Evolutionary conservation across 768 basidiomycete species (phyloP), one percentile per base, ranked within the genome.

Genomic region (Lactifluus rugatus): DNA sequence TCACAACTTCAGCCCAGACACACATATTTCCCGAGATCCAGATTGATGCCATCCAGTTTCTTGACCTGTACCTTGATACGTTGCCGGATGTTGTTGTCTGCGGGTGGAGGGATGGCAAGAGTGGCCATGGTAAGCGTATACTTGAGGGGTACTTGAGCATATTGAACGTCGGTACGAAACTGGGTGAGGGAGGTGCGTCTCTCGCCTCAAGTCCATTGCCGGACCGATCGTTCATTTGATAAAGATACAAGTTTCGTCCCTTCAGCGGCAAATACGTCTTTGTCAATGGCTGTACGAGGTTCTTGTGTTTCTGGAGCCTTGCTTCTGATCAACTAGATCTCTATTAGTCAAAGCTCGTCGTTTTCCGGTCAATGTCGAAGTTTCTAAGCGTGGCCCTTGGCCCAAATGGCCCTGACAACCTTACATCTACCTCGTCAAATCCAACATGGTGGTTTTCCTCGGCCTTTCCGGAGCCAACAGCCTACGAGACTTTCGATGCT

Each of bases 21-120:
- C 89, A 94, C 65, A 95, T 98, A 48, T 96, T 93, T 69, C 93
- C 93, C 21, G 92, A 95, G 70, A 92, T 97, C 59, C 81, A 93
- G 16, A 79, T 97, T 39, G 94, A 97, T 67, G 90, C 92, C 3
- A 77, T 95, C 54, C 83, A 85, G 13, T 82, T 92, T 63, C 71
- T 97, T 44, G 80, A 88, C 65, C 68, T 94, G 23, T 76, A 92
- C 41, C 76, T 96, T 3, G 82, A 85, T 37, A 66, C 75, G 58
- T 80, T 87, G 4, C 92, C 93, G 10, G 75, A 77, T 42, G 72
- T 77, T 8, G 81, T 93, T 4, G 78, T 85, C 3, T 73, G 74
- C 52, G 83, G 85, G 8, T 94, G 89, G 88, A 77, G 78, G 46
- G 74, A 76, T 56, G 70, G 67, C n/a, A 74, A 70, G 28, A 68